Conservation (phyloP, 192 early-diverging fungal species). For the Coemansia sp. region DNA sequence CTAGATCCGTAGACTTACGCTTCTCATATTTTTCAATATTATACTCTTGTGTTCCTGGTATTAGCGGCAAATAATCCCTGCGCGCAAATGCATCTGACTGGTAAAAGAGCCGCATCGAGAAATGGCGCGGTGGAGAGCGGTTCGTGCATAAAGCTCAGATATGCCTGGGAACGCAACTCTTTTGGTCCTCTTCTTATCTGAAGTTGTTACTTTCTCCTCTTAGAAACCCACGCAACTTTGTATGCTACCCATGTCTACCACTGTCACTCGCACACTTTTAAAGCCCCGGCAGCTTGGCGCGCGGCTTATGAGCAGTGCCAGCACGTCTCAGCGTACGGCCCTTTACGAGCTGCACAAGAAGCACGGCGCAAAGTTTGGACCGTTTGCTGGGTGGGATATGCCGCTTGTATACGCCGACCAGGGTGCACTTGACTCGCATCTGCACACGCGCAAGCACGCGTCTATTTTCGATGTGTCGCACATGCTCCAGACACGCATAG, state of each 20-base stretch:
- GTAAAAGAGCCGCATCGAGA: background rate
- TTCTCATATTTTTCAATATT: background rate
- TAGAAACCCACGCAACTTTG: background rate
- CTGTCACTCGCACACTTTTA: conserved; percentile 8
- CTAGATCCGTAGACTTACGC: conserved; percentile 14
- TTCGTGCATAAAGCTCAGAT: background rate
- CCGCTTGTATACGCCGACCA: conserved; percentile 86
- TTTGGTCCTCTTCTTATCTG: background rate
- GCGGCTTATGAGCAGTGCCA: conserved; percentile 37
- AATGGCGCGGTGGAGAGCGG: conserved; percentile 1
- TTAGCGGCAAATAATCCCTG: background rate
- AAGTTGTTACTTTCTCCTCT: background rate
- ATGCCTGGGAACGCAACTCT: background rate
- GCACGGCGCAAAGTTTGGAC: conserved; percentile 95
- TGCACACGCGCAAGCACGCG: conserved; percentile 83
- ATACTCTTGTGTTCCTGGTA: background rate
- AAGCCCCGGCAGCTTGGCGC: conserved; percentile 1
- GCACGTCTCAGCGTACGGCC: conserved; percentile 68
- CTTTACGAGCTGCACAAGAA: conserved; percentile 91
- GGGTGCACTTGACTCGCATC: conserved; percentile 88
- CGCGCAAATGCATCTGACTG: background rate
- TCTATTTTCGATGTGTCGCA: conserved; percentile 98
- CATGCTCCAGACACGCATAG: conserved; percentile 93
- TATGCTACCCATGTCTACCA: background rate
- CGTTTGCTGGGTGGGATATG: conserved; percentile 98